Conservation (phyloP, 169 alveolate genomes). For the Plasmodium ovale region DNA sequence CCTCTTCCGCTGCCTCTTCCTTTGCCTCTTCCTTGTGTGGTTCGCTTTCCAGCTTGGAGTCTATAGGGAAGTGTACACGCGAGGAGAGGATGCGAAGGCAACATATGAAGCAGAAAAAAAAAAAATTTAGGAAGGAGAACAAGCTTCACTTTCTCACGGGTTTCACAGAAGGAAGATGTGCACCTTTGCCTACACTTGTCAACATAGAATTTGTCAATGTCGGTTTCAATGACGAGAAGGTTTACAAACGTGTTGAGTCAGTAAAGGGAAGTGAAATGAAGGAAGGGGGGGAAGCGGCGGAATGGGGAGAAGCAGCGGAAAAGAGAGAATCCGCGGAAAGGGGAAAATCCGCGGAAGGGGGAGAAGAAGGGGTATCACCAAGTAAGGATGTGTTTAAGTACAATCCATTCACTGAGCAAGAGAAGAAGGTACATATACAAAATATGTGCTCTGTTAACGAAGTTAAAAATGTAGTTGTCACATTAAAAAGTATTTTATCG, state of each 20-base stretch:
- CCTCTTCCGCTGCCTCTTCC: neutral
- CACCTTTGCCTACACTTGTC: constrained; percentile 34
- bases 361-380: too few relatives aligned
- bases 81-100: neutral
- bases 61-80: neutral
- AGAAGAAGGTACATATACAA: constrained; percentile 33
- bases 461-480: constrained; percentile 25
- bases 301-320: neutral
- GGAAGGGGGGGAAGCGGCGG: neutral
- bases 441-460: constrained; percentile 38
- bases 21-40: neutral
- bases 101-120: neutral
- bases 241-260: constrained; percentile 9
- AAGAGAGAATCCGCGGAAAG: neutral
- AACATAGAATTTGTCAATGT: constrained; percentile 26
- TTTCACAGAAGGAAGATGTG: constrained; percentile 68
- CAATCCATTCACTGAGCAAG: constrained; percentile 60
- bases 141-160: constrained; percentile 59
- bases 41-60: neutral
- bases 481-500: constrained; percentile 49
- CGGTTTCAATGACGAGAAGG: constrained; percentile 3
- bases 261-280: neutral
- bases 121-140: constrained; percentile 12
- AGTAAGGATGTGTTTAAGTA: constrained; percentile 54
- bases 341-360: neutral